phyloP scores from a whole-genome alignment of 768 basidiomycete species.

The Trametes coccinea region DNA sequence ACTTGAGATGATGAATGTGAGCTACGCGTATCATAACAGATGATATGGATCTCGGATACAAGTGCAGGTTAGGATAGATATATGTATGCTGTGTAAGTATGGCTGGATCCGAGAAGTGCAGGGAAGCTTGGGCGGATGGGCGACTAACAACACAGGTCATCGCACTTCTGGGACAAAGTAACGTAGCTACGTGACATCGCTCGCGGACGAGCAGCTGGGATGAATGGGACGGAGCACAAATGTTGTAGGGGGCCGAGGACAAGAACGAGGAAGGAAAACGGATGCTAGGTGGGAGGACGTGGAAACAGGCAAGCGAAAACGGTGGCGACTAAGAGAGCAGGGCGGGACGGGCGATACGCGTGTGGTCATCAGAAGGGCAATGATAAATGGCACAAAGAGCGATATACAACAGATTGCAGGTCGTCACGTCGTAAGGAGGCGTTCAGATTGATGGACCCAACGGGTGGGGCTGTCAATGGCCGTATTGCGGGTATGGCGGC shows the following conservation, averaged over 20 bases:
- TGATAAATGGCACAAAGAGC: conserved; percentile 2
- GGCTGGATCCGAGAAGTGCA: background rate
- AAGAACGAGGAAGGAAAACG: too few relatives aligned
- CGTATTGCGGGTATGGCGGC: too few relatives aligned
- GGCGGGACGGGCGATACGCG: conserved; percentile 11
- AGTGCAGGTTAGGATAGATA: conserved; percentile 37
- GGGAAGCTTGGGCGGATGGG: background rate
- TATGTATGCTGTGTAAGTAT: conserved; percentile 24
- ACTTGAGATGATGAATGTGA: conserved; percentile 24
- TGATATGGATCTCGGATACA: conserved; percentile 27
- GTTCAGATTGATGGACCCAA: background rate
- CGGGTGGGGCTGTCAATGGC: background rate
- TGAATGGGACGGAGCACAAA: background rate
- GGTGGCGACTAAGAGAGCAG: background rate
- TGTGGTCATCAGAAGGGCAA: conserved; percentile 10
- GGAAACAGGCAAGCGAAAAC: background rate
- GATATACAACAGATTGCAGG: conserved; percentile 18
- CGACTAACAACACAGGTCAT: conserved; percentile 34
- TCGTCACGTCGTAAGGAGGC: conserved; percentile 16
- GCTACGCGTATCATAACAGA: conserved; percentile 27
- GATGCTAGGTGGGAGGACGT: too few relatives aligned
- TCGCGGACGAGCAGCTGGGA: background rate
- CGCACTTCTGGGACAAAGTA: background rate
- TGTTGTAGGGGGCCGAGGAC: too few relatives aligned
- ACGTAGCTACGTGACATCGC: background rate